phyloP scores from a whole-genome alignment of 805 yeast genomes.

The Candida tammaniensis region DNA sequence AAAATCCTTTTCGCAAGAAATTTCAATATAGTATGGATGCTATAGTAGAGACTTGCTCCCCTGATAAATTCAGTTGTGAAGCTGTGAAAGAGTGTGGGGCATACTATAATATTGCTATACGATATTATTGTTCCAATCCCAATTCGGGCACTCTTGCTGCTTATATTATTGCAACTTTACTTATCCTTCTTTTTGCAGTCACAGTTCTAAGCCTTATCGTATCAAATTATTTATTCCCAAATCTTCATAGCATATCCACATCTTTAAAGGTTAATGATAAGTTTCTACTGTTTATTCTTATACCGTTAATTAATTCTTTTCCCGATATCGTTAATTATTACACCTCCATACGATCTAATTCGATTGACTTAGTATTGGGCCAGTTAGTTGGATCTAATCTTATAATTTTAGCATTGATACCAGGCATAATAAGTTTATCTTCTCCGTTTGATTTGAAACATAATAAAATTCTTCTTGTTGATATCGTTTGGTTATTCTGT shows the following conservation, averaged over 20 bases:
- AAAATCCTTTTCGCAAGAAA: no score
- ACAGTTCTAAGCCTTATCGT: constrained; percentile 30
- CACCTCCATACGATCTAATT: constrained; percentile 23
- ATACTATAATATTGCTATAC: constrained; percentile 24
- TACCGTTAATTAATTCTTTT: constrained; percentile 35
- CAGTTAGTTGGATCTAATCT: constrained; percentile 36
- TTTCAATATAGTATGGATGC: no score
- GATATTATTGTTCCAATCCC: constrained; percentile 24
- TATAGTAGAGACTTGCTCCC: constrained; percentile 1
- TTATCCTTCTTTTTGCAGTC: constrained; percentile 17
- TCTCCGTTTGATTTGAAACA: constrained; percentile 22
- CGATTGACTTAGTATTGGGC: constrained; percentile 35
- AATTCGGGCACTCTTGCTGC: neutral
- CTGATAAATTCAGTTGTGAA: constrained; percentile 9
- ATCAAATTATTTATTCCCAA: constrained; percentile 31
- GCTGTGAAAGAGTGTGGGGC: constrained; percentile 8
- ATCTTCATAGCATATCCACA: constrained; percentile 26
- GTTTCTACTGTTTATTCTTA: constrained; percentile 29
- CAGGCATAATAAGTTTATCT: constrained; percentile 29
- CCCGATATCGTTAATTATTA: constrained; percentile 39
- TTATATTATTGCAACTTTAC: constrained; percentile 11
- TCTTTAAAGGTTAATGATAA: constrained; percentile 23
- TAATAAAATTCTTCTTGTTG: constrained; percentile 19
- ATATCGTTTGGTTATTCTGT: constrained; percentile 28
- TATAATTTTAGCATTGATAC: constrained; percentile 29